These are phyloP conservation scores for Tausonia pullulans DNA, from an alignment of 1,284 basidiomycete genomes.

Conservation along the genomic window DNA sequence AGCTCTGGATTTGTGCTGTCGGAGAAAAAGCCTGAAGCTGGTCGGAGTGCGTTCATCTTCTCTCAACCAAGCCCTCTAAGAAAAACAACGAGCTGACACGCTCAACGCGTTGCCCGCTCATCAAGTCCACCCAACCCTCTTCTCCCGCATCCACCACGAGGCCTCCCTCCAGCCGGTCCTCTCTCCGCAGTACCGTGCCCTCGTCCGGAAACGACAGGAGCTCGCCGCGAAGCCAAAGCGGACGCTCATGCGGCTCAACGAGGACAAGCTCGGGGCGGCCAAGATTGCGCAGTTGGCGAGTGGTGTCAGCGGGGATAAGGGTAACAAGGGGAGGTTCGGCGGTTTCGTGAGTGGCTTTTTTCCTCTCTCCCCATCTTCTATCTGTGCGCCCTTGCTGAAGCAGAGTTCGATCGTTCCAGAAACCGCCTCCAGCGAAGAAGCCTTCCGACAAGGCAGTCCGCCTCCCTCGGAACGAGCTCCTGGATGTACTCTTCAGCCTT, in stretches of 20 bases:
- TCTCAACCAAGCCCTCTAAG: background rate
- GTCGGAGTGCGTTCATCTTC: background rate
- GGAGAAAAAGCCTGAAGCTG: slow-evolving; percentile 1
- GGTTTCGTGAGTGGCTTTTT: slow-evolving; percentile 5
- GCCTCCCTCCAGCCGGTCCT: slow-evolving; percentile 9
- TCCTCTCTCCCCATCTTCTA: background rate
- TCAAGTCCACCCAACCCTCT: slow-evolving; percentile 12
- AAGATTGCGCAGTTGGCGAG: slow-evolving; percentile 15
- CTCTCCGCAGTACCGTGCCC: slow-evolving; percentile 2
- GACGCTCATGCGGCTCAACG: slow-evolving; percentile 8
- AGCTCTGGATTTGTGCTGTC: slow-evolving; percentile 3
- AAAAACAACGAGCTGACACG: background rate
- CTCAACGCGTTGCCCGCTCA: background rate
- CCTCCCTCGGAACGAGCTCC: slow-evolving; percentile 8
- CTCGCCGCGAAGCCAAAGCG: slow-evolving; percentile 14
- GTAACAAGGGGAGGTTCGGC: slow-evolving; percentile 12
- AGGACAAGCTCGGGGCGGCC: slow-evolving; percentile 6
- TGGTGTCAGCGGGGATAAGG: slow-evolving; percentile 3
- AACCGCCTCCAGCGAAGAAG: slow-evolving; percentile 3
- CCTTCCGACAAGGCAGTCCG: slow-evolving; percentile 8
- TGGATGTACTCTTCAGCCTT: slow-evolving; percentile 14
- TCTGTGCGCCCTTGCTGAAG: background rate
- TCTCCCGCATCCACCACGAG: slow-evolving; percentile 9
- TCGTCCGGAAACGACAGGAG: slow-evolving; percentile 12
- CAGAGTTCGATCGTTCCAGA: background rate